Percentiles rank a stretch among this genome's conserved stretches.
These are phyloP conservation scores for Vicia faba DNA, from an alignment of 306 rosid species.

Conservation along the genomic window DNA sequence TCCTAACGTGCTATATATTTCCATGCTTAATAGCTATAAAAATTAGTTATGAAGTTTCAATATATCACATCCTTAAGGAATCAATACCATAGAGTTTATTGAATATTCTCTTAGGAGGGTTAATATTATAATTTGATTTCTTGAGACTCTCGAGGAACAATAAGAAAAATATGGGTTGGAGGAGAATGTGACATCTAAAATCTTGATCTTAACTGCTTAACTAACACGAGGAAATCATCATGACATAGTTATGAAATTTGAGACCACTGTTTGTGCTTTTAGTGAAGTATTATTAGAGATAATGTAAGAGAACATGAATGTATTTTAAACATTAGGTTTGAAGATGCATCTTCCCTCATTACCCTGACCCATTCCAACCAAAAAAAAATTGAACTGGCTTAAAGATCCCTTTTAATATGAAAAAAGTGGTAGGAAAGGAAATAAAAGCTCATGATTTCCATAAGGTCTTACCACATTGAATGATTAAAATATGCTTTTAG, in stretches of 20 bases:
- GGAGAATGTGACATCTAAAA: slow-evolving; percentile 31
- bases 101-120: no score
- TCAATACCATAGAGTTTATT: neutral
- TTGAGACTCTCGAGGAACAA: no score
- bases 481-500: neutral
- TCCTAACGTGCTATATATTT: neutral
- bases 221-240: slow-evolving; percentile 34
- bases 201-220: slow-evolving; percentile 42
- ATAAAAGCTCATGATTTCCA: neutral
- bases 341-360: neutral
- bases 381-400: neutral
- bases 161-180: slow-evolving; percentile 6
- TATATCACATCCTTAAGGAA: neutral
- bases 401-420: neutral
- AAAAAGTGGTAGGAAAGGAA: neutral
- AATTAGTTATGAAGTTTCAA: slow-evolving; percentile 17
- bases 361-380: neutral
- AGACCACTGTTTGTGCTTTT: neutral
- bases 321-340: neutral
- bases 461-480: neutral
- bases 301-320: neutral
- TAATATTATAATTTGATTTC: no score
- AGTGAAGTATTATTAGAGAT: neutral
- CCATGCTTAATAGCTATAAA: slow-evolving; percentile 8
- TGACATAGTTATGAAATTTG: slow-evolving; percentile 1